Evolutionary conservation across 805 yeast genomes (phyloP).

Genomic region (Ogataea paradorogensis): DNA sequence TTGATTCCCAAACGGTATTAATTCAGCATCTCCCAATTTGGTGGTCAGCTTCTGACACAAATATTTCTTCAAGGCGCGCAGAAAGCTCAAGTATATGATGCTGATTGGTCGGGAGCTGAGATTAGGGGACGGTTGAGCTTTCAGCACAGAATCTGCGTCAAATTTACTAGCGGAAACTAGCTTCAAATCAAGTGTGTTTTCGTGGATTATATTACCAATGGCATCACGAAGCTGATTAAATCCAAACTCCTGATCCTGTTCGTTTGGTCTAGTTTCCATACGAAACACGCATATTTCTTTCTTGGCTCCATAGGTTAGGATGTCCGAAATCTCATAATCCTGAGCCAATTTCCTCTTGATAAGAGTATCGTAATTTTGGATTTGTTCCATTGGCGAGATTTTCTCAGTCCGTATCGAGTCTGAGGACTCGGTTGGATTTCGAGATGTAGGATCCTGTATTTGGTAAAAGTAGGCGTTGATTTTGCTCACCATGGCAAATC

Average conservation of each 20-base stretch:
- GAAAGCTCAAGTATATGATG: conserved; percentile 42
- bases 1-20: conserved; percentile 53
- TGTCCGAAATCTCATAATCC: conserved; percentile 31
- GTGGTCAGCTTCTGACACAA: conserved; percentile 29
- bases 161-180: conserved; percentile 28
- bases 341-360: conserved; percentile 24
- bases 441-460: conserved; percentile 16
- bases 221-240: conserved; percentile 33
- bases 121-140: conserved; percentile 11
- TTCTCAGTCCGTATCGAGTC: conserved; percentile 11
- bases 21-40: conserved; percentile 29
- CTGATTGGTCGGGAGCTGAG: conserved; percentile 28
- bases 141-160: conserved; percentile 28
- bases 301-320: conserved; percentile 30
- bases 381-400: conserved; percentile 23
- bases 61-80: conserved; percentile 47
- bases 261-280: conserved; percentile 21
- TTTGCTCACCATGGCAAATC: conserved; percentile 25
- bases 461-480: conserved; percentile 34
- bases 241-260: conserved; percentile 20
- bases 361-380: conserved; percentile 28
- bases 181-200: conserved; percentile 25
- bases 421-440: not conserved
- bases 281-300: conserved; percentile 33
- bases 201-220: conserved; percentile 30